Conservation (phyloP, 2,329 filamentous ascomycete species). For the Cordyceps farinosa region DNA sequence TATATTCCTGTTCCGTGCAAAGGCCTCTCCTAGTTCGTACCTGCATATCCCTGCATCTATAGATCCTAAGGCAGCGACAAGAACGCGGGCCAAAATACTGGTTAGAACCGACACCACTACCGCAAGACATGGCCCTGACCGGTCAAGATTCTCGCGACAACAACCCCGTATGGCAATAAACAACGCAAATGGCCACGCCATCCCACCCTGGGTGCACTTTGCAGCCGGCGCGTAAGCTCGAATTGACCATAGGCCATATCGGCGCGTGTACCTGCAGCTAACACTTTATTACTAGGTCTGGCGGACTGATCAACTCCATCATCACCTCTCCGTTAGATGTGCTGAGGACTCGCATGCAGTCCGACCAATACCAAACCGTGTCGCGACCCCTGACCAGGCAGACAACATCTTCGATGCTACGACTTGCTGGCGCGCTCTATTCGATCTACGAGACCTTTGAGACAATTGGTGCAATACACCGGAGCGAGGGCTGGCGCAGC, state of each 20-base stretch:
- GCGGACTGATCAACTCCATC: conserved; percentile 84
- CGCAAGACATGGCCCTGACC: neutral
- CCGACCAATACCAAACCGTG: conserved; percentile 88
- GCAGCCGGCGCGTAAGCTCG: conserved; percentile 71
- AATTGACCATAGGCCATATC: neutral
- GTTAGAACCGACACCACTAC: too few species aligned
- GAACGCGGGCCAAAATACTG: too few species aligned
- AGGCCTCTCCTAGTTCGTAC: too few species aligned
- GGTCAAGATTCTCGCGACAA: neutral
- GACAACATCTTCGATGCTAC: conserved; percentile 51
- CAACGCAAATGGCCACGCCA: neutral
- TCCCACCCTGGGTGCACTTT: conserved; percentile 73
- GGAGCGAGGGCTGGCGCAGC: conserved; percentile 77
- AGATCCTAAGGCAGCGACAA: too few species aligned
- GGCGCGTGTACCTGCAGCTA: neutral
- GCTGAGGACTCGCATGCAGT: conserved; percentile 87
- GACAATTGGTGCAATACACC: conserved; percentile 77
- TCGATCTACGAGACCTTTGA: conserved; percentile 84
- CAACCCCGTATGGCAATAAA: neutral
- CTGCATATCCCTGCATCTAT: too few species aligned
- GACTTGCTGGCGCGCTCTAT: conserved; percentile 61
- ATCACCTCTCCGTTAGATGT: conserved; percentile 81
- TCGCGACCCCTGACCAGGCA: conserved; percentile 61
- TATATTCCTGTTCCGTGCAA: too few species aligned
- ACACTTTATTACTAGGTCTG: conserved; percentile 51